Conservation (phyloP, 1,139 yeast genomes). For the Zygotorulaspora mrakii region DNA sequence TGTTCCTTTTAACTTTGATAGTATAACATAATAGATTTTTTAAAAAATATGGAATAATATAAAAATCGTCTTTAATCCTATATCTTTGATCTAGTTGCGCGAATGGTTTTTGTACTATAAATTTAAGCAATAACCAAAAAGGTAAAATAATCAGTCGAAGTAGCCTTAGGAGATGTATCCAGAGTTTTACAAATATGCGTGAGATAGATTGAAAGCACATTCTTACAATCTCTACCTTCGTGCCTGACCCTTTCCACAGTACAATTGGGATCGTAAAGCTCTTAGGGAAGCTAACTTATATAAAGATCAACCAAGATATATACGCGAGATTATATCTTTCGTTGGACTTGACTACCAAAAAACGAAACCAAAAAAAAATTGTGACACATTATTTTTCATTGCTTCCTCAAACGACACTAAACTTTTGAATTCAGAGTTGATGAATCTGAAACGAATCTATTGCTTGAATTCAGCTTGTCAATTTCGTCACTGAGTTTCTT, state of each 20-base stretch:
- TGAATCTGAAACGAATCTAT: constrained; percentile 17
- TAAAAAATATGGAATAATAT: constrained; percentile 45
- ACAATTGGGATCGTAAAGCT: too few species aligned
- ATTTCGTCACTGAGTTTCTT: constrained; percentile 30
- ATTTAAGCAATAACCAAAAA: constrained; percentile 14
- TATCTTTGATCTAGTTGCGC: constrained; percentile 47
- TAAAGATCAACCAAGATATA: too few species aligned
- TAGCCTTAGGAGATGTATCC: constrained; percentile 19
- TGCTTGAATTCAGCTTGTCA: constrained; percentile 19
- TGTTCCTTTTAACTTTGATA: constrained; percentile 42
- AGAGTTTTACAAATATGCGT: constrained; percentile 19
- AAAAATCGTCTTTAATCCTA: constrained; percentile 52
- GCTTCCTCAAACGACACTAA: constrained; percentile 2
- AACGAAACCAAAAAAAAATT: constrained; percentile 2
- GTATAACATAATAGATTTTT: constrained; percentile 45
- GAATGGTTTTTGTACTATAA: constrained; percentile 22
- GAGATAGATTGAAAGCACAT: constrained; percentile 10
- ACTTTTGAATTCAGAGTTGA: constrained; percentile 18
- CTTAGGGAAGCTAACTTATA: too few species aligned
- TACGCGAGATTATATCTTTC: too few species aligned
- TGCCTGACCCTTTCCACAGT: too few species aligned
- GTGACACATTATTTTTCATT: neutral
- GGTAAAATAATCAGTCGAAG: constrained; percentile 22
- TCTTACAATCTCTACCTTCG: constrained; percentile 4
- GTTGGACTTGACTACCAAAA: neutral